Base-by-base conservation (phyloP, 371 early-diverging fungal genomes). In the Haplosporangium sp. region DNA sequence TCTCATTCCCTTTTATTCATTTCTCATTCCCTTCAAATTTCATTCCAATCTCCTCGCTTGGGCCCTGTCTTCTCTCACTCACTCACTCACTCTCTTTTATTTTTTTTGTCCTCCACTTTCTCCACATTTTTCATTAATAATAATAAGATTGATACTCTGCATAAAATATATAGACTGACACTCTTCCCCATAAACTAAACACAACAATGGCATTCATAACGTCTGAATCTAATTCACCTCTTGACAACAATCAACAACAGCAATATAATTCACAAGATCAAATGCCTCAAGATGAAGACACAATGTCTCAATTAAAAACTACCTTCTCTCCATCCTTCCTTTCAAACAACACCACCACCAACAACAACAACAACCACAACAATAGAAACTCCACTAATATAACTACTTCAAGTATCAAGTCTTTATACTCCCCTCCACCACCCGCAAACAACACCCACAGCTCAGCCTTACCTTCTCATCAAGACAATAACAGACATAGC, bases 381-480 rank as follows among this genome's bases (percentile, higher is more conserved):
- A 13, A 55, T 10, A 10, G 6, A 4, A 2, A 19, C 55, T 48
- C 48, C 17, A n/a, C 48, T 17, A 48, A 48, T 17, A n/a, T 11
- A 11, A 48, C 2, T 17, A 15, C 48, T 5, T 17, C 48, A 48
- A 5, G 17, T 15, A 4, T 48, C 48, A 48, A 48, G 17, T 48
- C 48, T 48, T 48, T 48, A 17, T 17, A 17, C 48, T 17, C 48
- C 1, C 61, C 44, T 35, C 61, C 61, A 19, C 15, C 45, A 61
- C 34, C 55, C 19, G 55, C 55, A 10, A 55, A 55, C 27, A 55
- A 34, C 15, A 55, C 15, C 19, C 27, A 34, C 34, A 34, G 55
- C 34, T 55, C 55, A 55, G 34, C 48, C 5, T 48, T 48, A 15
- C 48, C 56, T 56, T 56, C 56, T 56, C 56, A 34, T 56, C 11